Conservation (phyloP, 73 alveolate genomes). For the Stentor coeruleus region DNA sequence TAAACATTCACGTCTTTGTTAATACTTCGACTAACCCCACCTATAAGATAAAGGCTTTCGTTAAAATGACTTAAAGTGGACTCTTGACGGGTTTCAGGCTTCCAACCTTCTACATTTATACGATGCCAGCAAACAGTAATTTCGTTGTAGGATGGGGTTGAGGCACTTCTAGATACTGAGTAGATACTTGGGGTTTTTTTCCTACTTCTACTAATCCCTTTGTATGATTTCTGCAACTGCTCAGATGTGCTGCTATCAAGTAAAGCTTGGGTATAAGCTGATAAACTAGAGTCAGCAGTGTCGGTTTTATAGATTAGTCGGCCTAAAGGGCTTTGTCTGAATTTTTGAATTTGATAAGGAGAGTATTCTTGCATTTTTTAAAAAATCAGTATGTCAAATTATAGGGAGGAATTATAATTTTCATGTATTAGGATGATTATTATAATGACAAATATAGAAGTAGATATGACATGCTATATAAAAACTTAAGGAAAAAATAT, state of each 20-base stretch:
- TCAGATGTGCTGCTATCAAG: neutral
- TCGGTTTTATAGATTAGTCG: neutral
- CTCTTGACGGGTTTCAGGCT: conserved; percentile 27
- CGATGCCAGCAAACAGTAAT: neutral
- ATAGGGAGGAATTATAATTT: neutral
- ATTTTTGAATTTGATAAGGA: neutral
- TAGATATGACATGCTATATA: neutral
- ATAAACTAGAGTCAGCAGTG: neutral
- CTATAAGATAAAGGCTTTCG: conserved; percentile 3
- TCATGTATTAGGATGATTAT: neutral
- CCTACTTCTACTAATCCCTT: neutral
- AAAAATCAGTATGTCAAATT: neutral
- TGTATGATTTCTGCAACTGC: neutral
- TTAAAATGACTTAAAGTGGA: conserved; percentile 1
- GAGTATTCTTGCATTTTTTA: neutral
- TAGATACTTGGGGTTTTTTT: neutral
- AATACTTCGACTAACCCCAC: conserved; percentile 21
- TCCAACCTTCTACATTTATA: neutral
- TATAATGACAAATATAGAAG: neutral
- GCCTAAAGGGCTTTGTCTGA: neutral
- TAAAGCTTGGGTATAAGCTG: neutral
- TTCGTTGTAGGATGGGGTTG: neutral
- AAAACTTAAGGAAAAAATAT: neutral
- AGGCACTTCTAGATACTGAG: neutral
- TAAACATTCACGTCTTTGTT: conserved; percentile 6